Evolutionary conservation across 2,329 filamentous ascomycete genomes (phyloP).

Genomic region (Monilinia vaccinii-corymbosi): DNA sequence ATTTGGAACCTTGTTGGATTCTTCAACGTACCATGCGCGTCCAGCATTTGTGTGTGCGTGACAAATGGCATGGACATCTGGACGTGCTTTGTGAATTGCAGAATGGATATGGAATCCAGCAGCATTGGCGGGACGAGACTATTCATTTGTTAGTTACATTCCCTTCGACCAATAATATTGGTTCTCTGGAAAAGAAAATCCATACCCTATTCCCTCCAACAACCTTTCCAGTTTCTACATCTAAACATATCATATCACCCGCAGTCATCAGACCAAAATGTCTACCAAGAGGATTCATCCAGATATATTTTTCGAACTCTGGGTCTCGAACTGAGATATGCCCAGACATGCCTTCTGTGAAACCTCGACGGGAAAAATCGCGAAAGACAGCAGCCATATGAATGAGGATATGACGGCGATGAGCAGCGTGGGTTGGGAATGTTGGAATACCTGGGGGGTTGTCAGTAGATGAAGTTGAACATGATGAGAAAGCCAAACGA

Average conservation of each 20-base stretch:
- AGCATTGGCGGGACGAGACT: constrained; percentile 50
- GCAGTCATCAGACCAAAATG: constrained; percentile 59
- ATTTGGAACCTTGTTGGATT: background rate
- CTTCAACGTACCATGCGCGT: constrained; percentile 29
- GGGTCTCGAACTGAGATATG: constrained; percentile 62
- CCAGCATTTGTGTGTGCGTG: constrained; percentile 60
- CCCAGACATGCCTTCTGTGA: constrained; percentile 59
- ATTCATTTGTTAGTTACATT: background rate
- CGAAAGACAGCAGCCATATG: constrained; percentile 64
- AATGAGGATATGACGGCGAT: constrained; percentile 54
- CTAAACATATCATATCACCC: constrained; percentile 57
- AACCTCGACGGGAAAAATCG: constrained; percentile 55
- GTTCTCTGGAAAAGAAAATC: background rate
- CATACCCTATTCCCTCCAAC: constrained; percentile 49
- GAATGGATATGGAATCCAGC: constrained; percentile 64
- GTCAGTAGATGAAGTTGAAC: background rate
- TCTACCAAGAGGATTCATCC: constrained; percentile 58
- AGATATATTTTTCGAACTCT: constrained; percentile 50
- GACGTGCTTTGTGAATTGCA: constrained; percentile 56
- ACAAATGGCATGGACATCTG: constrained; percentile 56
- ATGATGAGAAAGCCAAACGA: background rate
- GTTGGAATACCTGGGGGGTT: constrained; percentile 42
- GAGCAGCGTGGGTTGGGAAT: constrained; percentile 42
- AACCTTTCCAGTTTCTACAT: constrained; percentile 48
- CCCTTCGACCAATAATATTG: no score